A percentile compares a stretch with the other conserved stretches of the same genome.
These are phyloP conservation scores for Sclerotinia minor DNA, from an alignment of 2,329 filamentous ascomycete genomes.

Conservation along the genomic window DNA sequence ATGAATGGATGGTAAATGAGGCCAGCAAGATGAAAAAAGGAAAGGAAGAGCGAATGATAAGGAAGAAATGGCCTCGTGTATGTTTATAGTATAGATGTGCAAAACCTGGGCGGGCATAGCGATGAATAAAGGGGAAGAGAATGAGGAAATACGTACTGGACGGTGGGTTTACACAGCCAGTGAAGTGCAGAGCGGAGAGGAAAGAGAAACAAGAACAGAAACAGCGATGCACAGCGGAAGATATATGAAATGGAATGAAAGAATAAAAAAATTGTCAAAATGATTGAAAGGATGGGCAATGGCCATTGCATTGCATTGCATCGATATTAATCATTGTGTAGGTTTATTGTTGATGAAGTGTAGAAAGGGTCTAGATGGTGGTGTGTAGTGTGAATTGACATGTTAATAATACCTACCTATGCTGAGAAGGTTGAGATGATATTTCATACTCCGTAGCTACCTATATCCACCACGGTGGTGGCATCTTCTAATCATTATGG, in stretches of 20 bases:
- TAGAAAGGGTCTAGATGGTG: too few relatives aligned
- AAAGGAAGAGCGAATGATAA: constrained; percentile 17
- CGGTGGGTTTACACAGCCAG: constrained; percentile 1
- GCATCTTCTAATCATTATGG: background rate
- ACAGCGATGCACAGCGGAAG: constrained; percentile 17
- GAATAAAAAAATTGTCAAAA: constrained; percentile 22
- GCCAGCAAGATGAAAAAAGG: constrained; percentile 4
- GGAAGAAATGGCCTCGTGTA: constrained; percentile 17
- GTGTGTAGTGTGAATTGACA: too few relatives aligned
- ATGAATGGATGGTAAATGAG: constrained; percentile 22
- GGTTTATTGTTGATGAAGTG: too few relatives aligned
- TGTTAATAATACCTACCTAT: too few relatives aligned
- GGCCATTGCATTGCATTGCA: background rate
- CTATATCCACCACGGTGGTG: background rate
- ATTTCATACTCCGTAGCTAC: background rate
- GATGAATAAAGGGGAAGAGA: constrained; percentile 4
- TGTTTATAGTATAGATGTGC: constrained; percentile 21
- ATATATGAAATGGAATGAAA: constrained; percentile 17
- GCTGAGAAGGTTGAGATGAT: background rate
- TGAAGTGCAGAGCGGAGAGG: background rate
- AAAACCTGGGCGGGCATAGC: background rate
- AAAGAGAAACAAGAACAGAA: constrained; percentile 3
- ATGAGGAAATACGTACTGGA: constrained; percentile 1
- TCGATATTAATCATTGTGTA: too few relatives aligned
- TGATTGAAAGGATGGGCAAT: background rate